A percentile compares a stretch with the other conserved stretches of the same genome.
phyloP scores from a whole-genome alignment of 306 rosid genomes.

The Phaseolus lunatus region DNA sequence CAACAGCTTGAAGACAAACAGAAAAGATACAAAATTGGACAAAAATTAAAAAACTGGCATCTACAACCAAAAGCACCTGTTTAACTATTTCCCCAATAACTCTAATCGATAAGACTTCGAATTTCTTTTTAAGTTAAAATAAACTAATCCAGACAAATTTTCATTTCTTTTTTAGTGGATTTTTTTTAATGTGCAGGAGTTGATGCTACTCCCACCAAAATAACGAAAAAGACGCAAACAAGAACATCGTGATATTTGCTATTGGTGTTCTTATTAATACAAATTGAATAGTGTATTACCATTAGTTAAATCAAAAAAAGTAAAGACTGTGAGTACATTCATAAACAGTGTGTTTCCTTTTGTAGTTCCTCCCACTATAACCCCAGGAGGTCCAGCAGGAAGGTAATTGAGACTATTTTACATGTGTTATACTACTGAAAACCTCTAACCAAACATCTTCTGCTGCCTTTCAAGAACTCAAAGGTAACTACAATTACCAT shows the following conservation, averaged over 20 bases:
- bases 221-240: neutral
- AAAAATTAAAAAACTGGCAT: neutral
- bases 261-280: conserved; percentile 20
- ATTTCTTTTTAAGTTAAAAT: neutral
- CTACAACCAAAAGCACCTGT: neutral
- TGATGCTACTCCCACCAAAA: conserved; percentile 6
- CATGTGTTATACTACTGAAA: conserved; percentile 37
- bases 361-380: conserved; percentile 3
- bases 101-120: neutral
- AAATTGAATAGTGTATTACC: neutral
- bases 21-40: neutral
- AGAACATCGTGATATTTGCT: neutral
- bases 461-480: conserved; percentile 31
- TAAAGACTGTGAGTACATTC: conserved; percentile 15
- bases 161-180: no score
- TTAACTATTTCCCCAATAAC: no score
- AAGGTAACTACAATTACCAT: conserved; percentile 30
- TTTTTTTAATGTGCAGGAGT: no score
- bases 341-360: conserved; percentile 25
- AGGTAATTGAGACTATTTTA: conserved; percentile 39
- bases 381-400: neutral
- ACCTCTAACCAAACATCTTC: conserved; percentile 24
- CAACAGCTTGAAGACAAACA: neutral
- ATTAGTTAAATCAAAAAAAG: conserved; percentile 2
- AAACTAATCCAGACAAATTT: neutral